Evolutionary conservation across 345 rosid species (phyloP).

Genomic region (Eutrema yunnanense): DNA sequence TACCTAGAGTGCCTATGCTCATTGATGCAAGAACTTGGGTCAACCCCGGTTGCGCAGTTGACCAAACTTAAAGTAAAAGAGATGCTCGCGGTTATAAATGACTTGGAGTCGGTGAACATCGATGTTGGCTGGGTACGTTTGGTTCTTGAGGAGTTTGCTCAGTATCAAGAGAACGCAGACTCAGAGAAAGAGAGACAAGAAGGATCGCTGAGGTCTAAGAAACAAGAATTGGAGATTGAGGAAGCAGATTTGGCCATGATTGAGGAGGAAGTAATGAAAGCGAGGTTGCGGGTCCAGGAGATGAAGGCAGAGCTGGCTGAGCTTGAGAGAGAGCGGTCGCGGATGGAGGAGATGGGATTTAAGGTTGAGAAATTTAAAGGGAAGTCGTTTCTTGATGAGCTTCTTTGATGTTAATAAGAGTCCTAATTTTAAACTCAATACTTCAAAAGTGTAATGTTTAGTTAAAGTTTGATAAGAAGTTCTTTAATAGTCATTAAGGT

Average conservation of each 20-base stretch:
- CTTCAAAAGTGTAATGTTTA: neutral
- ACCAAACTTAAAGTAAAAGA: constrained; percentile 63
- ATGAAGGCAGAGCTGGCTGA: constrained; percentile 34
- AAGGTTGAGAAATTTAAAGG: constrained; percentile 45
- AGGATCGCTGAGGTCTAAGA: constrained; percentile 32
- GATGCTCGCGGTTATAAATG: constrained; percentile 65
- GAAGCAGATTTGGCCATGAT: constrained; percentile 39
- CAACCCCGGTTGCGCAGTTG: constrained; percentile 41
- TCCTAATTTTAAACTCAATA: neutral
- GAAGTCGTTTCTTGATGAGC: constrained; percentile 46
- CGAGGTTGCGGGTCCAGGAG: constrained; percentile 33
- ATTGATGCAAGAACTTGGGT: constrained; percentile 66
- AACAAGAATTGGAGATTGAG: constrained; percentile 40
- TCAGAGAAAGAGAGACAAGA: constrained; percentile 44
- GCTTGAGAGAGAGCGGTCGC: constrained; percentile 41
- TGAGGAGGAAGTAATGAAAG: constrained; percentile 43
- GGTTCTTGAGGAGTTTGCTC: constrained; percentile 48
- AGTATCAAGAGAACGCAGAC: constrained; percentile 32
- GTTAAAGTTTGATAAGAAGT: neutral
- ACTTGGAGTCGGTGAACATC: constrained; percentile 61
- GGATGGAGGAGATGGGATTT: constrained; percentile 33
- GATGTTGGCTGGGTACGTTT: constrained; percentile 54
- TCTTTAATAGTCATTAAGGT: neutral
- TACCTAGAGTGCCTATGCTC: constrained; percentile 70
- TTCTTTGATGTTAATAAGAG: constrained; percentile 36